Evolutionary conservation across 176 grass and related monocot species (phyloP).

Genomic region (Pontederia paniculata): DNA sequence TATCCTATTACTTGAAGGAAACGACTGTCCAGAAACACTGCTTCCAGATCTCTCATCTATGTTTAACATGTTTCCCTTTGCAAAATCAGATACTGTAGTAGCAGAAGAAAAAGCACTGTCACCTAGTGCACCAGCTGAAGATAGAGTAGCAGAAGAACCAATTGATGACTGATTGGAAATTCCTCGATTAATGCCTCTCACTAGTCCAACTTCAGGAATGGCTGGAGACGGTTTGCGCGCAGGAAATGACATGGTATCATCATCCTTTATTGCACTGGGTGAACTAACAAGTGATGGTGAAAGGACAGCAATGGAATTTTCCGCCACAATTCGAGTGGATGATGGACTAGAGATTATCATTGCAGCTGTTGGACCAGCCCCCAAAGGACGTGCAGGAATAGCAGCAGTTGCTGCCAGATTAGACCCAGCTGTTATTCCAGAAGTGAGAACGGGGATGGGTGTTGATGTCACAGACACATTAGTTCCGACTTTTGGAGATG

Average conservation of each 20-base stretch:
- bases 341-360: constrained; percentile 38
- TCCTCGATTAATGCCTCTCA: constrained; percentile 49
- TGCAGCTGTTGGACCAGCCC: constrained; percentile 31
- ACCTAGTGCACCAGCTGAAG: constrained; percentile 10
- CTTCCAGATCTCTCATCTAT: constrained; percentile 22
- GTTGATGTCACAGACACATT: constrained; percentile 28
- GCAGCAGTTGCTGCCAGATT: constrained; percentile 30
- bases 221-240: constrained; percentile 59
- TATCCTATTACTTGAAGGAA: constrained; percentile 11
- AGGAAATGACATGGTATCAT: constrained; percentile 62
- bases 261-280: constrained; percentile 58
- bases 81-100: constrained; percentile 13
- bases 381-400: constrained; percentile 36
- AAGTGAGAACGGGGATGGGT: constrained; percentile 32
- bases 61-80: constrained; percentile 16
- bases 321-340: constrained; percentile 40
- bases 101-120: constrained; percentile 17
- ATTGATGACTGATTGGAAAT: constrained; percentile 17
- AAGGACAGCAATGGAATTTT: constrained; percentile 36
- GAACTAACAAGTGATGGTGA: constrained; percentile 34
- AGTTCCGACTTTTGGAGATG: constrained; percentile 56
- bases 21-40: background rate
- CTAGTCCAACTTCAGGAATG: constrained; percentile 47
- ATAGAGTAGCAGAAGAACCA: background rate
- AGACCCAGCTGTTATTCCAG: constrained; percentile 21